Conservation (phyloP, 257 asterid genomes). For the Galeopsis tetrahit region DNA sequence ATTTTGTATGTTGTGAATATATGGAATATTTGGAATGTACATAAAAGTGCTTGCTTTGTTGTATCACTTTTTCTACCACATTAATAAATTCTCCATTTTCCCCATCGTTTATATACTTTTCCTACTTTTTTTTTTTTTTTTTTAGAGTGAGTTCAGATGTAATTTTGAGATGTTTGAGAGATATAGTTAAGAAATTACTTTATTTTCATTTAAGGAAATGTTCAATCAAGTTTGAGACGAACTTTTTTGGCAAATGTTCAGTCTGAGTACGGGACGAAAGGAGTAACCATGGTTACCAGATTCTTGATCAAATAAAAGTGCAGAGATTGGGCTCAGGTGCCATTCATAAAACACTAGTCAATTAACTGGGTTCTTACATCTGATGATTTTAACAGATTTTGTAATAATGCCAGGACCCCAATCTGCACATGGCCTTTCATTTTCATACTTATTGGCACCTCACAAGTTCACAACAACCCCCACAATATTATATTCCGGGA, state of each 20-base stretch:
- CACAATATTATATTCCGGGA: too few species aligned
- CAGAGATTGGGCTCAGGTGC: too few species aligned
- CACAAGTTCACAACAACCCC: too few species aligned
- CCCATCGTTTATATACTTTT: not conserved
- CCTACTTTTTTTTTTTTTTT: too few species aligned
- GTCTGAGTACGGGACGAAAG: too few species aligned
- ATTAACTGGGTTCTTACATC: conserved; percentile 22
- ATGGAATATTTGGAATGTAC: conserved; percentile 66
- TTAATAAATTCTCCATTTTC: conserved; percentile 39
- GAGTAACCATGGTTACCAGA: too few species aligned
- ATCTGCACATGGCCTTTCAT: conserved; percentile 30
- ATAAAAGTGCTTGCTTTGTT: conserved; percentile 53
- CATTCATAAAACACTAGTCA: conserved; percentile 12
- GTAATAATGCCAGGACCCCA: conserved; percentile 5
- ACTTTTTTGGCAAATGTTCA: too few species aligned
- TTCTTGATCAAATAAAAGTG: too few species aligned
- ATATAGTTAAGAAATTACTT: too few species aligned
- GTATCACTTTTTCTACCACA: conserved; percentile 43
- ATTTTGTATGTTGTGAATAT: conserved; percentile 55
- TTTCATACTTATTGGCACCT: conserved; percentile 13
- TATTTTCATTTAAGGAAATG: too few species aligned
- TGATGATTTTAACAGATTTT: conserved; percentile 28
- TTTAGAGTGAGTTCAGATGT: not conserved
- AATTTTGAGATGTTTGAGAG: not conserved
- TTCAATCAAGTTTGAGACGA: too few species aligned